Evolutionary conservation across 306 rosid species (phyloP).

Genomic region (Abrus precatorius): DNA sequence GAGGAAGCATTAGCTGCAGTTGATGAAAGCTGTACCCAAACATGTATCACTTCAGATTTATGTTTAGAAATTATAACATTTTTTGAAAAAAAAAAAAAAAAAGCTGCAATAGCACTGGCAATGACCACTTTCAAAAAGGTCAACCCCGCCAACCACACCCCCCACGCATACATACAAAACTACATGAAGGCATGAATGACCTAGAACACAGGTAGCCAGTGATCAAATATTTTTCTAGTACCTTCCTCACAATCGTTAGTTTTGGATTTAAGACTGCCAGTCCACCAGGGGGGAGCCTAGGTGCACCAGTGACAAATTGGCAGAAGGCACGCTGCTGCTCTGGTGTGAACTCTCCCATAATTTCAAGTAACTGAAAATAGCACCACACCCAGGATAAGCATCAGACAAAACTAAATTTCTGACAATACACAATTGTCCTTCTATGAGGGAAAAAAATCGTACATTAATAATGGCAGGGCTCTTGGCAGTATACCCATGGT

Average conservation of each 20-base stretch:
- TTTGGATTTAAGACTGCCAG: constrained; percentile 92
- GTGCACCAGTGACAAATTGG: constrained; percentile 99
- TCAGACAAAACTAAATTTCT: constrained; percentile 14
- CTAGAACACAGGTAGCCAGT: neutral
- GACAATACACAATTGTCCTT: constrained; percentile 17
- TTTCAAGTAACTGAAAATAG: constrained; percentile 49
- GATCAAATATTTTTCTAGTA: constrained; percentile 39
- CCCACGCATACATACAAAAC: neutral
- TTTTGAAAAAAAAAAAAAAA: neutral
- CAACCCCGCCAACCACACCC: neutral
- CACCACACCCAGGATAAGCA: constrained; percentile 25
- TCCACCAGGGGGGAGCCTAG: constrained; percentile 90
- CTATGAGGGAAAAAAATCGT: constrained; percentile 41
- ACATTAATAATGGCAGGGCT: constrained; percentile 95
- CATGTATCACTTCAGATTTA: constrained; percentile 15
- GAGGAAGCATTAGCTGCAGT: constrained; percentile 66
- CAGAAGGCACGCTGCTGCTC: constrained; percentile 97
- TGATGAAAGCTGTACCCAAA: constrained; percentile 79
- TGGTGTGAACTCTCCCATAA: constrained; percentile 62
- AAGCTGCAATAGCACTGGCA: neutral
- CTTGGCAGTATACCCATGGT: constrained; percentile 97
- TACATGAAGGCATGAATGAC: neutral
- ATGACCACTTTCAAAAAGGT: neutral
- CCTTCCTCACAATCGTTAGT: constrained; percentile 98
- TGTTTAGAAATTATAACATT: neutral